Percentiles rank a stretch among this genome's conserved stretches.
Conservation (phyloP, 371 early-diverging fungal species). For the Chytridiales sp. region DNA sequence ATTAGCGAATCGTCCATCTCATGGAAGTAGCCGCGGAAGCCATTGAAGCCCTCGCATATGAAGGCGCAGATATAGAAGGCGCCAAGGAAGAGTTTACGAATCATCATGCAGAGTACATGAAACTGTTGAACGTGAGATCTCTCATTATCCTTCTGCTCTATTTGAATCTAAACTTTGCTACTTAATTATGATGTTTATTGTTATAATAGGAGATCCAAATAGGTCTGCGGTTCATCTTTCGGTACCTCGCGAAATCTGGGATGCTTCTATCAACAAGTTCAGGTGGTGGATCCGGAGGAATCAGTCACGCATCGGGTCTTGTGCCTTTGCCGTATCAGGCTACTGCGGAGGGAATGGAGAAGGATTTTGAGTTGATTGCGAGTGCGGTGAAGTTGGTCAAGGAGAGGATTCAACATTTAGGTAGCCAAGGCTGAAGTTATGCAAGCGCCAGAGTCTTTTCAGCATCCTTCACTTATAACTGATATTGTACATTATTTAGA, state of each 20-base stretch:
- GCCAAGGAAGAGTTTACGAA: neutral
- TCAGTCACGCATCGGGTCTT: neutral
- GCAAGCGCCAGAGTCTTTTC: no score
- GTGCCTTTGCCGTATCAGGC: conserved; percentile 3
- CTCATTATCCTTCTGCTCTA: neutral
- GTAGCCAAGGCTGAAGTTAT: no score
- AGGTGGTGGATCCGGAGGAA: neutral
- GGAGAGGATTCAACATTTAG: neutral
- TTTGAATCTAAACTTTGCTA: neutral
- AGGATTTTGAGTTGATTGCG: conserved; percentile 8
- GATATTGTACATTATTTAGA: no score
- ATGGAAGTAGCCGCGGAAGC: conserved; percentile 3
- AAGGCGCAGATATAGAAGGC: conserved; percentile 1
- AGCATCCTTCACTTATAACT: no score
- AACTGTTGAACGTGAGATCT: neutral
- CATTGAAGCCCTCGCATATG: conserved; percentile 6
- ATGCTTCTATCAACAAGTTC: neutral
- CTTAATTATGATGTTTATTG: neutral
- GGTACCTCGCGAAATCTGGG: neutral
- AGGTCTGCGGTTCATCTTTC: neutral
- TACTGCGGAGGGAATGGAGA: conserved; percentile 6
- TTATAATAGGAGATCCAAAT: conserved; percentile 8
- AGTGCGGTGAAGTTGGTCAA: neutral
- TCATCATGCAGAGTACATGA: neutral
- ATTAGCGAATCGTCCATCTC: conserved; percentile 7